Conservation (phyloP, 2,329 filamentous ascomycete genomes). For the Chaetomium olivaceum region DNA sequence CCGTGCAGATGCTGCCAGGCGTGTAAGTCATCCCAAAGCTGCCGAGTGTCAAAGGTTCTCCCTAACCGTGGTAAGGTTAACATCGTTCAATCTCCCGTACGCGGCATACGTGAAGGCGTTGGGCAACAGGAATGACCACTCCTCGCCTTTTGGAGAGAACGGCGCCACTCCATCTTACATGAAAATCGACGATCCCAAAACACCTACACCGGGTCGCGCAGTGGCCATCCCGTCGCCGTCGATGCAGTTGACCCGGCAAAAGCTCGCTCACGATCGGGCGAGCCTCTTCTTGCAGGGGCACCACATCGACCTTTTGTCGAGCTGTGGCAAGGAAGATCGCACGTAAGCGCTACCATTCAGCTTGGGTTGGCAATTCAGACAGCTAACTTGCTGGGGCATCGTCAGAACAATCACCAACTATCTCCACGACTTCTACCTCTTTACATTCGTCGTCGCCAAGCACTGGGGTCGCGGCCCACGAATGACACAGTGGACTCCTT, state of each 20-base stretch:
- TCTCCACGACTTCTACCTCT: conserved; percentile 15
- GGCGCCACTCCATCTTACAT: background rate
- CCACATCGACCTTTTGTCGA: conserved; percentile 7
- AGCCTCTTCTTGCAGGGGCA: conserved; percentile 9
- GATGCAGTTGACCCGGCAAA: background rate
- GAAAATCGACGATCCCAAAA: background rate
- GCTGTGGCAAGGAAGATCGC: conserved; percentile 13
- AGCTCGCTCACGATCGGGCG: background rate
- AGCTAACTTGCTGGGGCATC: background rate
- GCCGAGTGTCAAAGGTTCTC: too few relatives aligned
- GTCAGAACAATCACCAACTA: conserved; percentile 9
- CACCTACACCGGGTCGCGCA: background rate
- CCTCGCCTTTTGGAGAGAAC: background rate
- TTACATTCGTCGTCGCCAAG: conserved; percentile 14
- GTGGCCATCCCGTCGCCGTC: background rate
- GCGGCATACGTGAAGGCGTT: conserved; percentile 3
- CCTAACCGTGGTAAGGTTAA: background rate
- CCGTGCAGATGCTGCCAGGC: conserved; percentile 1
- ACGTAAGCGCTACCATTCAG: background rate
- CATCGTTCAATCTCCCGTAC: conserved; percentile 15
- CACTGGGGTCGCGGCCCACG: conserved; percentile 13
- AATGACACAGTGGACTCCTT: background rate
- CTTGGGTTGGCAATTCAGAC: background rate
- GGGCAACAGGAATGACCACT: background rate
- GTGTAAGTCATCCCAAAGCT: conserved; percentile 5